Conservation (phyloP, 2,329 filamentous ascomycete genomes). For the Stagonosporopsis vannaccii region DNA sequence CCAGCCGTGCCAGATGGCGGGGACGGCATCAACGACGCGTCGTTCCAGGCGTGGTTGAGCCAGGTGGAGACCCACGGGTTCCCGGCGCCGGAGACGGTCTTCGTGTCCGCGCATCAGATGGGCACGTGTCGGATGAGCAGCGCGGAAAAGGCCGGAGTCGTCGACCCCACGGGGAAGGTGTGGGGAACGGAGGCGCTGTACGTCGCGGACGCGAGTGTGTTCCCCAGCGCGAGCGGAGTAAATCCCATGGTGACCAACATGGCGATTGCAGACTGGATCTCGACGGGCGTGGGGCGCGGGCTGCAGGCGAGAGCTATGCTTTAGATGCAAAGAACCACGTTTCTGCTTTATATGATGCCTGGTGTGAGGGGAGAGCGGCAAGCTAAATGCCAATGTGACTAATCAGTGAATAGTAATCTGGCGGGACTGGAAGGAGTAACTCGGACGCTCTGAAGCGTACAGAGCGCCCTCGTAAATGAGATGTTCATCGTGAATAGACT, state of each 20-base stretch:
- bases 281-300: constrained; percentile 36
- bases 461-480: too few relatives aligned
- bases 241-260: constrained; percentile 84
- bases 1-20: constrained; percentile 17
- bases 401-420: too few relatives aligned
- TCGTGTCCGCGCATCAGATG: constrained; percentile 82
- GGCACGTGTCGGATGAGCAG: constrained; percentile 76
- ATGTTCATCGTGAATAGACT: too few relatives aligned
- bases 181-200: constrained; percentile 73
- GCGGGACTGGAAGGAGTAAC: too few relatives aligned
- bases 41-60: constrained; percentile 68
- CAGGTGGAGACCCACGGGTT: constrained; percentile 60
- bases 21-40: constrained; percentile 63
- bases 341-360: too few relatives aligned
- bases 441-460: too few relatives aligned
- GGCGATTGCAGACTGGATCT: constrained; percentile 54
- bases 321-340: too few relatives aligned
- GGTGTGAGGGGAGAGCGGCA: too few relatives aligned
- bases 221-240: constrained; percentile 78
- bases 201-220: constrained; percentile 77
- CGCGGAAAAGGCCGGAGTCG: constrained; percentile 50
- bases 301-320: constrained; percentile 31
- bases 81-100: constrained; percentile 60
- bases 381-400: too few relatives aligned
- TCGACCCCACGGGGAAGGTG: constrained; percentile 56